Conservation (phyloP, 2,329 filamentous ascomycete genomes). For the Lachnellula suecica region DNA sequence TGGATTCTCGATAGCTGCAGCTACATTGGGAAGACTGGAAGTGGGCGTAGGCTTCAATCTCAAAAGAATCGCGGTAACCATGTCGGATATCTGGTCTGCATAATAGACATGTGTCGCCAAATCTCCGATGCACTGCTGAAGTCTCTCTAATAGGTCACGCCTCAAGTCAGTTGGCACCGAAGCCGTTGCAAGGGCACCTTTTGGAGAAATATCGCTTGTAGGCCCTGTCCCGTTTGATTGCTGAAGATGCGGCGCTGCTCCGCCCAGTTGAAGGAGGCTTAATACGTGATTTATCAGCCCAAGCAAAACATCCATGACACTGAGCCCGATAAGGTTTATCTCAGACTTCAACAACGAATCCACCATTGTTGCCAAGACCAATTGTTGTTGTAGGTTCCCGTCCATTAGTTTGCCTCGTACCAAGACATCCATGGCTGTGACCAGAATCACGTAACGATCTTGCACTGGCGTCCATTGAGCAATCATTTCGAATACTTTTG, state of each 20-base stretch:
- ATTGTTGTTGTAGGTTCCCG: constrained; percentile 69
- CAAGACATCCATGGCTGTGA: constrained; percentile 77
- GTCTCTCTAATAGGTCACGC: constrained; percentile 63
- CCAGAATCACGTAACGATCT: constrained; percentile 86
- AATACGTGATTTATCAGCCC: constrained; percentile 83
- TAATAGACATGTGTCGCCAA: constrained; percentile 96
- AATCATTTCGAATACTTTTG: constrained; percentile 76
- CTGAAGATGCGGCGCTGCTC: constrained; percentile 34
- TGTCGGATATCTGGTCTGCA: constrained; percentile 91
- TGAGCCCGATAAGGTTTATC: constrained; percentile 91
- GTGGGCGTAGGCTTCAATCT: constrained; percentile 67
- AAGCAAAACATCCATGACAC: constrained; percentile 90
- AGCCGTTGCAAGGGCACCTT: constrained; percentile 35
- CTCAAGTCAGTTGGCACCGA: constrained; percentile 51
- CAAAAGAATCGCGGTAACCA: constrained; percentile 78
- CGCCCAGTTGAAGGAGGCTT: constrained; percentile 67
- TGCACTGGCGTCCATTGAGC: constrained; percentile 91
- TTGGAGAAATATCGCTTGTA: constrained; percentile 7
- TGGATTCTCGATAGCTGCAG: constrained; percentile 43
- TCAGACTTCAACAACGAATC: constrained; percentile 81
- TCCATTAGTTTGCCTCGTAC: constrained; percentile 67
- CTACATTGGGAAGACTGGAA: constrained; percentile 41
- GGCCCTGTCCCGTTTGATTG: constrained; percentile 23
- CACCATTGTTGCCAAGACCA: constrained; percentile 75
- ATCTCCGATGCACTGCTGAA: constrained; percentile 85